Evolutionary conservation across 805 yeast species (phyloP).

Genomic region (Candida bentonensis): DNA sequence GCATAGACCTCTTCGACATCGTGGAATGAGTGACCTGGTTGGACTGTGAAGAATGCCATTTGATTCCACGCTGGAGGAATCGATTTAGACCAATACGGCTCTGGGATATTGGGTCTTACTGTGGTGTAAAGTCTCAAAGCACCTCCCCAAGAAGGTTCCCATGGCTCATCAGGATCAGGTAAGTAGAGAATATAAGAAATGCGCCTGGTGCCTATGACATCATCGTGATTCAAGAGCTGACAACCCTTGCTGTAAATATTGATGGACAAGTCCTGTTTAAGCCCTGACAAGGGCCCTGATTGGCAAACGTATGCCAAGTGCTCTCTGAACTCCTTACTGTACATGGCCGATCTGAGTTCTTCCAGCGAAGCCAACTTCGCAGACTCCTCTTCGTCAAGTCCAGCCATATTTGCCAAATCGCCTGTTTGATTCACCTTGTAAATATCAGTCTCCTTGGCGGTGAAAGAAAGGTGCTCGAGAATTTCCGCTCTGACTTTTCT

Average conservation of each 20-base stretch:
- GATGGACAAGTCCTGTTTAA: constrained; percentile 81
- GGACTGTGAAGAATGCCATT: constrained; percentile 88
- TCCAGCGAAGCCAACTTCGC: constrained; percentile 59
- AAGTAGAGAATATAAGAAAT: constrained; percentile 85
- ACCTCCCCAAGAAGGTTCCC: constrained; percentile 94
- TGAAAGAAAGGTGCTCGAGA: constrained; percentile 69
- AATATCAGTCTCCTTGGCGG: constrained; percentile 92
- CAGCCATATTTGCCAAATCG: constrained; percentile 82
- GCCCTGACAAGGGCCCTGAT: constrained; percentile 82
- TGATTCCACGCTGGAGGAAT: constrained; percentile 91
- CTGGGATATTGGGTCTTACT: constrained; percentile 78
- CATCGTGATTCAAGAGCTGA: constrained; percentile 90
- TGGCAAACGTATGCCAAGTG: constrained; percentile 64
- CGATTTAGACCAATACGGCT: constrained; percentile 52
- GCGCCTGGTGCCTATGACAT: constrained; percentile 89
- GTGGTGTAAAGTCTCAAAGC: constrained; percentile 78
- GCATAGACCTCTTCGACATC: constrained; percentile 95
- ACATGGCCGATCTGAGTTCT: constrained; percentile 74
- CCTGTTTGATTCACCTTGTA: constrained; percentile 80
- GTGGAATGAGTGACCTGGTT: constrained; percentile 93
- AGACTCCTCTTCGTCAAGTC: constrained; percentile 63
- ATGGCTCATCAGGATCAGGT: constrained; percentile 78
- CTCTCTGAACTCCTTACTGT: constrained; percentile 74
- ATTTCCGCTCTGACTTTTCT: constrained; percentile 78
- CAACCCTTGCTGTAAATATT: constrained; percentile 88